Base-by-base conservation (phyloP, 805 yeast species). In the Lachancea fermentati region DNA sequence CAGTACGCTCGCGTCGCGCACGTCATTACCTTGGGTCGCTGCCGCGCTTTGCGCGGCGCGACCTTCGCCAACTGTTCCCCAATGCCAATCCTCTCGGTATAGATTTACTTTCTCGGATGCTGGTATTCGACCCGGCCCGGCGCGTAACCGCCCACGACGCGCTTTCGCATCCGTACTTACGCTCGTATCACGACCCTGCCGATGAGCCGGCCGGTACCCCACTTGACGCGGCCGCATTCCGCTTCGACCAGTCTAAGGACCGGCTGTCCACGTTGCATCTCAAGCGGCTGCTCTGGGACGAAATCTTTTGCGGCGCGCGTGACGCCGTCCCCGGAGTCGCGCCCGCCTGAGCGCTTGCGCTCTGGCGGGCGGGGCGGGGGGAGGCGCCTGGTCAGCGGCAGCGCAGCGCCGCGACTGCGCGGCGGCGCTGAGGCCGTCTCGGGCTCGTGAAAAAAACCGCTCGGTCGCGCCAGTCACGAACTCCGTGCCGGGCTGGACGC, bases 121-220 rank as follows among this genome's bases (percentile, higher is more conserved):
- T 91, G 34, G 75, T 85, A 1, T 91, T 91, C 61, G 86, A 88
- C 54, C 97, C 97, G 2, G 64, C 72, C 9, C 78, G 82, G 54
- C 72, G 97, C 55, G 81, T 89, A 46, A 77, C 89, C 2, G 97
- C 88, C 3, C 81, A 73, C 39, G 82, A 84, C 45, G 96, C 97
- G 0, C 71, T 91, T 35, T 66, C 73, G 49, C 97, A 91, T 58
- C 96, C 96, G 2, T 91, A 91, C 62, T 68, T 91, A 39, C 66
- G 72, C 37, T 75, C 84, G n/a, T 91, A 91, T 64, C 97, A 91
- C 62, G 97, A 91, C 56, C 95, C 96, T 3, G 78, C 76, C 40
- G 97, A 91, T 60, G 97, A 91, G 63, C 97, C 97, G 0, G 71
- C 71, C 29, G 88, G 93, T 26, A 77, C 78, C 14, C 85, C 88